Evolutionary conservation across 352 stramenopile genomes (phyloP).

Genomic region (Hyphochytrium catenoides): DNA sequence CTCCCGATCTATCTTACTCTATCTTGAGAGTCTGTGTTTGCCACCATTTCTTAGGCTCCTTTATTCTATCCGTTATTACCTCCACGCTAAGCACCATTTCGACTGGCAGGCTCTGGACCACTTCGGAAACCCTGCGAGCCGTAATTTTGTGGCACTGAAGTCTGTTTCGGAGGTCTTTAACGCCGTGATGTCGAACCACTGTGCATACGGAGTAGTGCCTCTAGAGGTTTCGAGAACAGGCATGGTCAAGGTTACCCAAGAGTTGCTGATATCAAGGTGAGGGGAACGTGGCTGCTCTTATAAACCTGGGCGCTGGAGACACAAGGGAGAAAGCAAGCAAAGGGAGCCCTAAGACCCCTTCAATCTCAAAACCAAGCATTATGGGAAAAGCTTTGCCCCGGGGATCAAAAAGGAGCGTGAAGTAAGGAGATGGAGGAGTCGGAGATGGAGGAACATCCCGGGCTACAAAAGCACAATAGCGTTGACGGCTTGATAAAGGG

Average conservation of each 20-base stretch:
- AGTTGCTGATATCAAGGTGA: slow-evolving; percentile 1
- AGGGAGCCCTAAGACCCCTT: too few species aligned
- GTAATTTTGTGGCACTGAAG: slow-evolving; percentile 23
- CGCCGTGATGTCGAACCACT: slow-evolving; percentile 43
- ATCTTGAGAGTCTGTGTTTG: slow-evolving; percentile 12
- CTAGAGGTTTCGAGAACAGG: slow-evolving; percentile 54
- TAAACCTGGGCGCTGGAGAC: background rate
- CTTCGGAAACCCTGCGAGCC: slow-evolving; percentile 14
- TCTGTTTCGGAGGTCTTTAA: slow-evolving; percentile 47
- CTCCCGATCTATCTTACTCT: background rate
- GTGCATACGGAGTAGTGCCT: slow-evolving; percentile 51
- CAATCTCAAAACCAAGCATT: too few species aligned
- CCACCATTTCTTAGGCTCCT: slow-evolving; percentile 7
- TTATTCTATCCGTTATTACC: too few species aligned
- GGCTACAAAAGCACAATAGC: too few species aligned
- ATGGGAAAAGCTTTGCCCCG: too few species aligned
- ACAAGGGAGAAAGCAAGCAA: too few species aligned
- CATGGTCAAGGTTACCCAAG: slow-evolving; percentile 62
- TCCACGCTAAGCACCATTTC: slow-evolving; percentile 1
- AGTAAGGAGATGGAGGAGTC: too few species aligned
- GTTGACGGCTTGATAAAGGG: too few species aligned
- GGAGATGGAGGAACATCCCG: too few species aligned
- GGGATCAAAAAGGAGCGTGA: too few species aligned
- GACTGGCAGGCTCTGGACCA: slow-evolving; percentile 18
- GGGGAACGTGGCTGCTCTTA: slow-evolving; percentile 2